Evolutionary conservation across 371 early-diverging fungal genomes (phyloP), one percentile per base, ranked within the genome.

Genomic region (Mortierella sp.): DNA sequence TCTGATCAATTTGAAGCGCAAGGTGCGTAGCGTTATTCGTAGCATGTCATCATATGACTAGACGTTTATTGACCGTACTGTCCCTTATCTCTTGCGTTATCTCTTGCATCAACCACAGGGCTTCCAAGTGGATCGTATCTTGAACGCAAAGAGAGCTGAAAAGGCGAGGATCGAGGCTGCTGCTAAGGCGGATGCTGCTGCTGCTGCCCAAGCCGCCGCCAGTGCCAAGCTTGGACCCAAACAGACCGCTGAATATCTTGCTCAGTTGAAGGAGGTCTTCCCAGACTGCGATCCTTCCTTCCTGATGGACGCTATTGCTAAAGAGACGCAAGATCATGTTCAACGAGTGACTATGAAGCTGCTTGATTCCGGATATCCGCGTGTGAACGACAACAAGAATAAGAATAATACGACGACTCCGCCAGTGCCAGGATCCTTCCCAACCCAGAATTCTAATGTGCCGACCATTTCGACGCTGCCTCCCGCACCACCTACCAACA

Each of bases 81-180:
- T n/a, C n/a, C n/a, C n/a, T n/a, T n/a, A n/a, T n/a, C n/a, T n/a
- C n/a, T n/a, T n/a, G n/a, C n/a, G n/a, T n/a, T n/a, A n/a, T n/a
- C n/a, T n/a, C n/a, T n/a, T n/a, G n/a, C n/a, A n/a, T n/a, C n/a
- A n/a, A n/a, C n/a, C 28, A 23, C 93, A 95, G 79, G 91, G 95
- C 28, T 94, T 95, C 56, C 95, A 95, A 26, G 94, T 96, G 1
- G 97, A 95, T 64, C 90, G 97, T 42, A 92, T 96, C 34, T 68
- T 95, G 47, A 90, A 88, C 56, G 79, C 88, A 2, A 84, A 82
- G 28, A 87, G 82, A 69, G 79, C 69, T 7, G 76, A 78, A 53
- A 61, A 62, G 49, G 66, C 73, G 4, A 54, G 72, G 19, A 53
- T 66, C 11, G 78, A 79, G 55, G 73, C 79, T 0, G 69, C 78